A percentile compares a stretch with the other conserved stretches of the same genome.
Conservation (phyloP, 2,329 filamentous ascomycete genomes). For the Aspergillus puulaauensis region DNA sequence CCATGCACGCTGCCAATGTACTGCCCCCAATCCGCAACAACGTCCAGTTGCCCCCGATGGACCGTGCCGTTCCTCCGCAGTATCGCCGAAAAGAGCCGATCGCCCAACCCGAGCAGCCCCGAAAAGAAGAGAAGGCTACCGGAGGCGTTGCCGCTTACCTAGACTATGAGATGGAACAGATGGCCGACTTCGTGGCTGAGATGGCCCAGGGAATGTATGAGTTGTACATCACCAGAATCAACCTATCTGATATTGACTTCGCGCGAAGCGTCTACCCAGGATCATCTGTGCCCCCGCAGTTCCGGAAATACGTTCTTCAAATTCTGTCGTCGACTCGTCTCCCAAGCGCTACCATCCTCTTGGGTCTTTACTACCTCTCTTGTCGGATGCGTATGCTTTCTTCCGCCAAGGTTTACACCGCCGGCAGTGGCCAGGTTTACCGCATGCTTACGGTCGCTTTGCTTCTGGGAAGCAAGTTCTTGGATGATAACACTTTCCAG, state of each 20-base stretch:
- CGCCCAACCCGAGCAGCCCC: constrained; percentile 35
- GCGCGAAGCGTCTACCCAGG: constrained; percentile 63
- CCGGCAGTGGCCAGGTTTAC: constrained; percentile 71
- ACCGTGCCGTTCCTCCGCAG: constrained; percentile 41
- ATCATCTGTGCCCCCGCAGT: constrained; percentile 66
- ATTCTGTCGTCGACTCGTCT: constrained; percentile 87
- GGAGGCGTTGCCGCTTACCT: constrained; percentile 91
- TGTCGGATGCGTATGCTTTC: constrained; percentile 77
- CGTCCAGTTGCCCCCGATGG: constrained; percentile 42
- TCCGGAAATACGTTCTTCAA: constrained; percentile 88
- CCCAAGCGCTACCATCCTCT: constrained; percentile 84
- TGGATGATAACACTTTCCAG: constrained; percentile 97
- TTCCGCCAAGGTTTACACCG: constrained; percentile 53
- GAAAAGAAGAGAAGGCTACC: constrained; percentile 65
- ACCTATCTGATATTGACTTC: constrained; percentile 63
- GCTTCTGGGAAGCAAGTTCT: constrained; percentile 88
- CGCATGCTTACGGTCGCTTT: constrained; percentile 82
- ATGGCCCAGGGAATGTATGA: constrained; percentile 76
- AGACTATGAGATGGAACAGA: constrained; percentile 94
- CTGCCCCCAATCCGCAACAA: constrained; percentile 44
- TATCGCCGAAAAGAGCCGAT: constrained; percentile 43
- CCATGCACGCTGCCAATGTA: constrained; percentile 33
- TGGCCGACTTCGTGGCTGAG: constrained; percentile 92
- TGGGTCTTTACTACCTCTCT: constrained; percentile 86
- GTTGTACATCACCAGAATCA: constrained; percentile 55